Percentiles rank a stretch among this genome's conserved stretches.
Conservation (phyloP, 164 flowering plant species). For the Liriodendron chinense region DNA sequence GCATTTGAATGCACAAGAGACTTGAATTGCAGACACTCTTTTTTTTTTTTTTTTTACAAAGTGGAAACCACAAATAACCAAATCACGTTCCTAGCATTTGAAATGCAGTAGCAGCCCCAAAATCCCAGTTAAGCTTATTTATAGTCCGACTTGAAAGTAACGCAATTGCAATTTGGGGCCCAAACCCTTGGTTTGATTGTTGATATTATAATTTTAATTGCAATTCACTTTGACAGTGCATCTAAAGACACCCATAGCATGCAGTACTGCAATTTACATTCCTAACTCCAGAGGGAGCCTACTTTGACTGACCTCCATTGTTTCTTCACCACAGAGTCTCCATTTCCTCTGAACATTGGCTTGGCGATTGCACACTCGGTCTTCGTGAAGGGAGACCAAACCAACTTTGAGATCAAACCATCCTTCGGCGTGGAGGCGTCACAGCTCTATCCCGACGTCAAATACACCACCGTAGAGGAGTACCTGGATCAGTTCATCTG, state of each 20-base stretch:
- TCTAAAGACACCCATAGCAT: too few species aligned
- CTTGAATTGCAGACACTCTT: too few species aligned
- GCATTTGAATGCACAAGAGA: too few species aligned
- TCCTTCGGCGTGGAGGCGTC: constrained; percentile 59
- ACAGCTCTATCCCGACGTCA: constrained; percentile 49
- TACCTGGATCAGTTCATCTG: constrained; percentile 37
- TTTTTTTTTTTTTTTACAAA: too few species aligned
- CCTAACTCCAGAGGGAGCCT: too few species aligned
- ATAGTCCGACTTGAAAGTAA: neutral
- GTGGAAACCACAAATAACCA: too few species aligned
- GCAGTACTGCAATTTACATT: too few species aligned
- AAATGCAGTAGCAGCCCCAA: neutral
- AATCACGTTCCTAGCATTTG: too few species aligned
- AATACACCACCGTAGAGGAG: constrained; percentile 48
- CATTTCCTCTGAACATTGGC: constrained; percentile 29
- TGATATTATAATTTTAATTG: too few species aligned
- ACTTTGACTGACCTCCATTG: neutral
- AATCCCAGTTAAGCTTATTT: neutral
- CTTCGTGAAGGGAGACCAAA: constrained; percentile 51
- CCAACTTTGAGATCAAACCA: constrained; percentile 48
- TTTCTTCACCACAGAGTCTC: constrained; percentile 41
- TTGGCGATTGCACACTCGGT: constrained; percentile 35
- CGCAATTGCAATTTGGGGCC: neutral
- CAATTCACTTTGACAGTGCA: too few species aligned
- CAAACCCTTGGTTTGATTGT: neutral